These are phyloP conservation scores for Trichoderma brevicompactum DNA, from an alignment of 2,329 filamentous ascomycete genomes.

Conservation along the genomic window DNA sequence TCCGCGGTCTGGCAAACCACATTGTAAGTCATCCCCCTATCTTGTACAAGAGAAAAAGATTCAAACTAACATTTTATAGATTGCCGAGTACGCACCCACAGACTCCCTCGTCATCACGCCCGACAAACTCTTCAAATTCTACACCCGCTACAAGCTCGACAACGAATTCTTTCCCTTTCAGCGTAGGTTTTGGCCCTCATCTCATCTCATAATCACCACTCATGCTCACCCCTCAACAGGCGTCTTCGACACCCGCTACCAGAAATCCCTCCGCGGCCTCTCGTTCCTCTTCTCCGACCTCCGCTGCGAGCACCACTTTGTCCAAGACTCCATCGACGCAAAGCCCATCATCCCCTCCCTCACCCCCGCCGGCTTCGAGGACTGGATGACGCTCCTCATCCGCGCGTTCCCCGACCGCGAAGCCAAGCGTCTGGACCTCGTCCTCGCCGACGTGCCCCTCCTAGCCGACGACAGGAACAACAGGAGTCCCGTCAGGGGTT, in stretches of 20 bases:
- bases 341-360: constrained; percentile 66
- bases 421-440: constrained; percentile 68
- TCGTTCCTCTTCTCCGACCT: constrained; percentile 59
- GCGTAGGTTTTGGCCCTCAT: constrained; percentile 50
- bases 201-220: not conserved
- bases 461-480: constrained; percentile 42
- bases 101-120: constrained; percentile 70
- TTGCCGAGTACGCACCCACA: constrained; percentile 39
- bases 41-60: too few relatives aligned
- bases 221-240: constrained; percentile 41
- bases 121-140: constrained; percentile 74
- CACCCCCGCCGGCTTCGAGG: constrained; percentile 68
- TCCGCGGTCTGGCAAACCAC: constrained; percentile 74
- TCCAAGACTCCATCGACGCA: constrained; percentile 57
- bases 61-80: constrained; percentile 33
- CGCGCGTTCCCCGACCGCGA: constrained; percentile 78
- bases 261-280: constrained; percentile 36
- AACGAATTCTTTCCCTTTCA: constrained; percentile 71
- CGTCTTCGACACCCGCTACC: constrained; percentile 54
- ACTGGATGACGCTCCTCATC: constrained; percentile 74
- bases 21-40: constrained; percentile 57
- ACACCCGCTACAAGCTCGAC: constrained; percentile 66
- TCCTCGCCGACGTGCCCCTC: constrained; percentile 73
- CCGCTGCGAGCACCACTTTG: constrained; percentile 66
- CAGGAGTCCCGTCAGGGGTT: constrained; percentile 36